Evolutionary conservation across 192 early-diverging fungal species (phyloP).

Genomic region (Rhizoclosmatium globosum): DNA sequence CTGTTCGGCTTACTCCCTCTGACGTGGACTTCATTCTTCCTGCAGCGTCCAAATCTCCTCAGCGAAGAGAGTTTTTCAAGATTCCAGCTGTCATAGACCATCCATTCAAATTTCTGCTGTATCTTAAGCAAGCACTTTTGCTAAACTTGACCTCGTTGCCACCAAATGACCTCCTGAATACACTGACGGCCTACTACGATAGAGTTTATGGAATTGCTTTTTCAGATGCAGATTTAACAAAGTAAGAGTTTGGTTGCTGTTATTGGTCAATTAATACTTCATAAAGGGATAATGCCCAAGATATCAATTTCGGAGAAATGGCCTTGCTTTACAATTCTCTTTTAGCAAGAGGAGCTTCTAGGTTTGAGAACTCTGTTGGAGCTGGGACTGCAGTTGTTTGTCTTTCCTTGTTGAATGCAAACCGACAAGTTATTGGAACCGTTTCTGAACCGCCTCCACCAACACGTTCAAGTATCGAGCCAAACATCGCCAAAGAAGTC

Average conservation of each 20-base stretch:
- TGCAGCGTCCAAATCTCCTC: slow-evolving; percentile 47
- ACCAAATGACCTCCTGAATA: slow-evolving; percentile 44
- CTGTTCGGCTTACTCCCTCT: slow-evolving; percentile 67
- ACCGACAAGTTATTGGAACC: slow-evolving; percentile 40
- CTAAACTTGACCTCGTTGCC: slow-evolving; percentile 42
- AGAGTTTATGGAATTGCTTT: slow-evolving; percentile 37
- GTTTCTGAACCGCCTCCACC: not conserved
- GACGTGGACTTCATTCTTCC: slow-evolving; percentile 86
- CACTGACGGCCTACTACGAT: slow-evolving; percentile 45
- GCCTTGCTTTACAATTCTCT: slow-evolving; percentile 60
- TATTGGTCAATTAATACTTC: not conserved
- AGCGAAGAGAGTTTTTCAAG: slow-evolving; percentile 45
- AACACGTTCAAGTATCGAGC: not conserved
- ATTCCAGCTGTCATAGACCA: slow-evolving; percentile 65
- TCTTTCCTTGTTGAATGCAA: slow-evolving; percentile 43
- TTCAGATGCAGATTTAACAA: not conserved
- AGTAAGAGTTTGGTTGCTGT: not conserved
- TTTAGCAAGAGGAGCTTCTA: slow-evolving; percentile 35
- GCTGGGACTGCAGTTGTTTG: slow-evolving; percentile 50
- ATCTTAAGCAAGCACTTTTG: slow-evolving; percentile 70
- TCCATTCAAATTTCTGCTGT: slow-evolving; percentile 68
- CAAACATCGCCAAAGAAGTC: not conserved
- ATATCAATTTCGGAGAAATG: slow-evolving; percentile 45
- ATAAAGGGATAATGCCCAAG: slow-evolving; percentile 1
- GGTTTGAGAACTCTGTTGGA: slow-evolving; percentile 50